Evolutionary conservation across 352 stramenopile species (phyloP).

Genomic region (Pythium sukuiense): DNA sequence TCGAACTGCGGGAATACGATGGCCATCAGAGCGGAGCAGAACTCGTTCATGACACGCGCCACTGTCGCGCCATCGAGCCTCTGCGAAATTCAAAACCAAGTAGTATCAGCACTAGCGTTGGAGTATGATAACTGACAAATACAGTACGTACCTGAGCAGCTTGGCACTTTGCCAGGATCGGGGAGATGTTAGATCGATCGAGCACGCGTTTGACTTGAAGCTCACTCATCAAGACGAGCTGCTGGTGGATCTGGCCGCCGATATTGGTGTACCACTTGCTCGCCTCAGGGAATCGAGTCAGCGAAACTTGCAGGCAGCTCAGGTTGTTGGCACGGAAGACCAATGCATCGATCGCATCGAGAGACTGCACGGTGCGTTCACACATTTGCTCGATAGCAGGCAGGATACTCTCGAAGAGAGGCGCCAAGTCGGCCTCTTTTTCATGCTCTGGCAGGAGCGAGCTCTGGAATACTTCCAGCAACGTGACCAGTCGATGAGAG

Average conservation of each 20-base stretch:
- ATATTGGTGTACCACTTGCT: slow-evolving; percentile 39
- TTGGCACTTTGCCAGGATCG: slow-evolving; percentile 43
- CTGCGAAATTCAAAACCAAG: too few species aligned
- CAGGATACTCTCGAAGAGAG: slow-evolving; percentile 53
- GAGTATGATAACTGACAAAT: too few species aligned
- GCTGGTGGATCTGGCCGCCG: slow-evolving; percentile 34
- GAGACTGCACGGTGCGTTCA: slow-evolving; percentile 35
- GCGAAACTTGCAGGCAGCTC: slow-evolving; percentile 53
- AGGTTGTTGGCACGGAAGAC: slow-evolving; percentile 78
- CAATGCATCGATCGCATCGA: slow-evolving; percentile 50
- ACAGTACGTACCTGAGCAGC: slow-evolving; percentile 33
- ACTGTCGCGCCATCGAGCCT: slow-evolving; percentile 48
- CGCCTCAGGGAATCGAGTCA: slow-evolving; percentile 48
- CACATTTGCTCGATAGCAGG: slow-evolving; percentile 53
- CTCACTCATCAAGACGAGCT: slow-evolving; percentile 45
- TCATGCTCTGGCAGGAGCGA: slow-evolving; percentile 56
- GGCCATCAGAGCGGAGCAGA: slow-evolving; percentile 45
- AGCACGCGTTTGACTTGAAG: slow-evolving; percentile 45
- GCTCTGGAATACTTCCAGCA: slow-evolving; percentile 63
- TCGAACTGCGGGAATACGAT: slow-evolving; percentile 58
- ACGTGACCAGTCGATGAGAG: slow-evolving; percentile 48
- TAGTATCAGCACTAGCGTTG: too few species aligned
- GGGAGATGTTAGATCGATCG: slow-evolving; percentile 43
- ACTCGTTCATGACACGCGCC: slow-evolving; percentile 53
- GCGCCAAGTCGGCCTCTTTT: slow-evolving; percentile 47